phyloP scores from a whole-genome alignment of 2,329 filamentous ascomycete species.

The Aureobasidium sp. region DNA sequence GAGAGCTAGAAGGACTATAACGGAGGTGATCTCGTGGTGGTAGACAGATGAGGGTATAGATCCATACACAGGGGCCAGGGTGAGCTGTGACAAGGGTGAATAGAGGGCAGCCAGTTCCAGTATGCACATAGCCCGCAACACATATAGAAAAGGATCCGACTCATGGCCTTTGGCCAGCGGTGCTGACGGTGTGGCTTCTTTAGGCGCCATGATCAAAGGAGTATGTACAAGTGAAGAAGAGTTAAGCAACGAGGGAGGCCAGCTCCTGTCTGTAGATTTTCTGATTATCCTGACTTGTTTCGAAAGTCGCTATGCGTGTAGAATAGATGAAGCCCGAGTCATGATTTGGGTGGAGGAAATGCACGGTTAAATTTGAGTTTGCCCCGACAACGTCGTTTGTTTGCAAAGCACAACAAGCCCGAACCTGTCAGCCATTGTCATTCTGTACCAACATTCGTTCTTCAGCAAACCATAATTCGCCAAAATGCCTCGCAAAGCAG shows the following conservation, averaged over 20 bases:
- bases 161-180: not conserved
- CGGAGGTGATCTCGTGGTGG: conserved; percentile 52
- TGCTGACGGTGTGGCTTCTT: not conserved
- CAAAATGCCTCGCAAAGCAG: conserved; percentile 26
- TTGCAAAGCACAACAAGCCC: conserved; percentile 2
- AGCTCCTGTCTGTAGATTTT: not conserved
- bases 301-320: not conserved
- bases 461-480: not conserved
- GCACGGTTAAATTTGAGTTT: not conserved
- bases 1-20: not conserved
- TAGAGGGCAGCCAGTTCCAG: conserved; percentile 53
- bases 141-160: not conserved
- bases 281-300: not conserved
- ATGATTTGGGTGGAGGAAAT: not conserved
- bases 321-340: conserved; percentile 8
- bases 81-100: conserved; percentile 64
- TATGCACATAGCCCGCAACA: conserved; percentile 24
- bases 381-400: conserved; percentile 11
- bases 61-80: conserved; percentile 80
- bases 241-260: not conserved
- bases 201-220: not conserved
- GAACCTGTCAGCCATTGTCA: not conserved
- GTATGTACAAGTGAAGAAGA: not conserved
- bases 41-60: conserved; percentile 66
- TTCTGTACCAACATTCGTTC: not conserved